phyloP scores from a whole-genome alignment of 345 rosid species.

The Rhizophora apiculata region DNA sequence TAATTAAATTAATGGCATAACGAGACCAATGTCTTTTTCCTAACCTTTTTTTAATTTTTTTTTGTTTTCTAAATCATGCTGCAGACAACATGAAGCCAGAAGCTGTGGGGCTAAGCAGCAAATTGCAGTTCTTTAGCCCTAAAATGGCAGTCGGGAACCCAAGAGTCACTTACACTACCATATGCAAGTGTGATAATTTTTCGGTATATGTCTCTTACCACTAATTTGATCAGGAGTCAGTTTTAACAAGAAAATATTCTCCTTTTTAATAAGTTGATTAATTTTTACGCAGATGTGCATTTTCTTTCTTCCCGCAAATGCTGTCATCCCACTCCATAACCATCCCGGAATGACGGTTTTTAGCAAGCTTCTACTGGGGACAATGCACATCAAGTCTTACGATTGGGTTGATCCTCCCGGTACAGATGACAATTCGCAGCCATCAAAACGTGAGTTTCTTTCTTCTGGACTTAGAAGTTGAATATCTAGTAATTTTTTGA shows the following conservation, averaged over 20 bases:
- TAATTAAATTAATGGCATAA: neutral
- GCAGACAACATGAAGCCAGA: constrained; percentile 62
- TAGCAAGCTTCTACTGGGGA: constrained; percentile 56
- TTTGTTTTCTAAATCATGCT: neutral
- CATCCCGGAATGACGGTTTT: constrained; percentile 82
- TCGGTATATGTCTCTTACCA: constrained; percentile 34
- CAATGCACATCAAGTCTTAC: constrained; percentile 68
- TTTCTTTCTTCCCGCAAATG: constrained; percentile 61
- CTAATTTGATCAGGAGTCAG: neutral
- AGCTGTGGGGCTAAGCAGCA: constrained; percentile 53
- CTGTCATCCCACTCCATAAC: constrained; percentile 69
- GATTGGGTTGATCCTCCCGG: constrained; percentile 46
- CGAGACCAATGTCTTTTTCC: neutral
- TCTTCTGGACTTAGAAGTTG: neutral
- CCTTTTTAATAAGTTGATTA: neutral
- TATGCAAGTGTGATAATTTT: constrained; percentile 49
- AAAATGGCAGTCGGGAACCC: constrained; percentile 29
- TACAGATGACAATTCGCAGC: constrained; percentile 9
- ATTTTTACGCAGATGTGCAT: constrained; percentile 45
- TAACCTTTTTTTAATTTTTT: neutral
- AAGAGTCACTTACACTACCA: constrained; percentile 48
- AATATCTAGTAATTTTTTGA: neutral
- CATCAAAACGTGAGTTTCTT: constrained; percentile 35
- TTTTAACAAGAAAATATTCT: neutral
- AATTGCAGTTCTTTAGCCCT: constrained; percentile 41